Evolutionary conservation across 352 stramenopile species (phyloP), one percentile per base, ranked within the genome.

Genomic region (Globisporangium cylindrosporum): DNA sequence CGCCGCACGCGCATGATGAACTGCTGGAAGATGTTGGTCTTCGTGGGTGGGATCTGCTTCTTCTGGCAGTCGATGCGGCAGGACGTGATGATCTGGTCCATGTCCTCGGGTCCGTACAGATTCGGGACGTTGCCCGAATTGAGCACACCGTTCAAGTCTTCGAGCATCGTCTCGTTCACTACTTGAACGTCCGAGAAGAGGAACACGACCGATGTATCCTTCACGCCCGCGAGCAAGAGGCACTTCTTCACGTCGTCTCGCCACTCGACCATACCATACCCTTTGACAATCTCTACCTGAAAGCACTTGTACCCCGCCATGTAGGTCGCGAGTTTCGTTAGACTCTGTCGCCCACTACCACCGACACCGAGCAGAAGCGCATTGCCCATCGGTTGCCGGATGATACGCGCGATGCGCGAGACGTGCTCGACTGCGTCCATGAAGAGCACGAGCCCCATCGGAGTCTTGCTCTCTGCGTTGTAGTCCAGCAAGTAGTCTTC

Each of bases 81-180:
- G 5, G 90, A 79, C 0, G 79, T 96, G 46, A 95, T 81, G 71
- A 98, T 98, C 57, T 88, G 77, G 38, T 98, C 94, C 69, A 98
- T 82, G 58, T 98, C 95, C 62, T 98, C 95, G 0, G 88, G 76
- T 0, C 78, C 90, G 55, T 98, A 98, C 25, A 98, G 71, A 41
- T 98, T 98, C 1, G 95, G 95, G 5, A 98, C 89, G 60, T 98
- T 95, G 20, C 94, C 94, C n/a, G 90, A 89, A 73, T 98, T 98
- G n/a, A 98, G 77, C 22, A 98, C 84, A 27, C 91, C 91, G 67
- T 98, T 98, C 36, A 98, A 80, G 73, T 98, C 95, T 78, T 98
- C 95, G 1, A 98, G 79, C 92, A 98, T 98, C 1, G 90, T 95
- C 70, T 98, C 95, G 56, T 98, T 94, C 10, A 98, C 91, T 27